Percentiles rank a stretch among this genome's conserved stretches.
Evolutionary conservation across 1,284 basidiomycete genomes (phyloP).

Genomic region (Puccinia triticina): DNA sequence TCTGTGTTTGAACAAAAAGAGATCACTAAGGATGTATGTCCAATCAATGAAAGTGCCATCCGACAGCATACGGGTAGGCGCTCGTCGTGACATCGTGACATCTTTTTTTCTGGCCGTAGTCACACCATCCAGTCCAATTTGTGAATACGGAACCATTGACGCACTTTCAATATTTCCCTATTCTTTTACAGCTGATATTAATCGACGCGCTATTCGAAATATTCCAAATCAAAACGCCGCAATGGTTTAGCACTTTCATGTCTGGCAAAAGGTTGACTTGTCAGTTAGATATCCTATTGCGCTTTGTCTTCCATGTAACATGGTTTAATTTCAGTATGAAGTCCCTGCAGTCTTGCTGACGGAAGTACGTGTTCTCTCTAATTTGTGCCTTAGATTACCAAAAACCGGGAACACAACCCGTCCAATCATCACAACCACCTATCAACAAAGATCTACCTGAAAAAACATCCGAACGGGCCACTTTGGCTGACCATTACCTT

Average conservation of each 20-base stretch:
- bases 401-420: slow-evolving; percentile 45
- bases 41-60: slow-evolving; percentile 85
- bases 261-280: slow-evolving; percentile 82
- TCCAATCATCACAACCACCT: slow-evolving; percentile 41
- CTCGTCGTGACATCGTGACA: slow-evolving; percentile 25
- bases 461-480: slow-evolving; percentile 65
- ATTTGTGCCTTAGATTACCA: slow-evolving; percentile 39
- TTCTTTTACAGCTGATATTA: slow-evolving; percentile 73
- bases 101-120: slow-evolving; percentile 13
- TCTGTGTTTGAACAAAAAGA: slow-evolving; percentile 84
- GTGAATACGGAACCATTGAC: slow-evolving; percentile 17
- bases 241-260: slow-evolving; percentile 87
- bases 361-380: not conserved
- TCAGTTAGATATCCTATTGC: slow-evolving; percentile 61
- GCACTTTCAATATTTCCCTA: slow-evolving; percentile 37
- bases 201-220: slow-evolving; percentile 91
- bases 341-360: slow-evolving; percentile 29
- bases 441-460: slow-evolving; percentile 28
- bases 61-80: slow-evolving; percentile 75
- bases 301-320: not conserved
- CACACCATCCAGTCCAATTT: not conserved
- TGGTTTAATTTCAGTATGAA: not conserved
- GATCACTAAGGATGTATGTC: slow-evolving; percentile 80
- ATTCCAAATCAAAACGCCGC: slow-evolving; percentile 84
- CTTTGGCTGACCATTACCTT: slow-evolving; percentile 89